Base-by-base conservation (phyloP, 2,329 filamentous ascomycete genomes). In the Talaromyces sp. region DNA sequence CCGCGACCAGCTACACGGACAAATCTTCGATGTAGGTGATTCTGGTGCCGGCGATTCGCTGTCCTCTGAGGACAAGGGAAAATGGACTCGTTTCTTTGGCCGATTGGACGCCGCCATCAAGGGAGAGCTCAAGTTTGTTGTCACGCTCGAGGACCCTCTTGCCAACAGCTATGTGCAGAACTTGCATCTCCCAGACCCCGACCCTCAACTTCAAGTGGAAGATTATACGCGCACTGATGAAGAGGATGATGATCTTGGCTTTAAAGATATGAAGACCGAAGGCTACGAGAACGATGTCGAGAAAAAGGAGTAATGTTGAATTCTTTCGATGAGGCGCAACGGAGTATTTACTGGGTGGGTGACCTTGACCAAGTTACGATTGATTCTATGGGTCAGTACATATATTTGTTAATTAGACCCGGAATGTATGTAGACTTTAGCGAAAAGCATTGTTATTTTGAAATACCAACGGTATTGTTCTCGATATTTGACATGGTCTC, bases 131-230 rank as follows among this genome's bases (percentile, higher is more conserved):
- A 86, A 89, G 66, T 99, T 97, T 73, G 92, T 88, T 5, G 82
- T 98, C 62, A 83, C 95, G 5, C 83, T 99, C 40, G 86, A 89
- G 65, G 95, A 99, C 73, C 95, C 95, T 0, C 81, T 98, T 65
- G 95, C 93, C 10, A 91, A 90, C 74, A 96, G 92, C 72, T 99
- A 96, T 73, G 90, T 99, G 53, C 95, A 99, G 79, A 91, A 93
- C 70, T 83, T 96, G 63, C 85, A 82, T 56, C 90, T 87, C 4
- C 87, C 92, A 28, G 89, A 92, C 67, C 89, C 90, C 1, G 95
- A 99, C 72, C 89, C 89, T 16, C 89, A 95, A 77, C 89, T 99
- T 73, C 87, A 84, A 61, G 83, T 86, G 2, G 90, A 91, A 77
- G 89, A 91, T 33, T 99, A 99, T 74, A 86, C 90, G 63, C 85